Evolutionary conservation across 305 asterid genomes (phyloP).

Genomic region (Plantago rigida): DNA sequence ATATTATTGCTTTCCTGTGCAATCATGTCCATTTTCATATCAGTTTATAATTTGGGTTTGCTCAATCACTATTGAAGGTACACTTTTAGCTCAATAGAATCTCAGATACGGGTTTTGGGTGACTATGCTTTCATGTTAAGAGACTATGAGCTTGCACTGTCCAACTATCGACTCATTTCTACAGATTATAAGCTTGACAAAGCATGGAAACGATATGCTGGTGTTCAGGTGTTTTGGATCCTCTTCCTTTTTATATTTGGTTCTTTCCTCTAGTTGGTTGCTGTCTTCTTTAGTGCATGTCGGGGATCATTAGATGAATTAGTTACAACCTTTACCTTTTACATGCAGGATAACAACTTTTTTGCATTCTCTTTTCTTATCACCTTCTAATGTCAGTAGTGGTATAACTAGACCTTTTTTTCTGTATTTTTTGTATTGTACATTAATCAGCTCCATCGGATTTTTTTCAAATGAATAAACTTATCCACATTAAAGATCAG

Average conservation of each 20-base stretch:
- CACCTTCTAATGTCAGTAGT: too few species aligned
- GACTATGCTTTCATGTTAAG: slow-evolving; percentile 96
- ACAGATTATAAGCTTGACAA: slow-evolving; percentile 95
- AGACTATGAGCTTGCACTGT: slow-evolving; percentile 94
- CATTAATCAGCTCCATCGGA: too few species aligned
- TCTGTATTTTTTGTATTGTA: too few species aligned
- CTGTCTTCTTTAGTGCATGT: not conserved
- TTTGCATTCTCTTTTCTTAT: too few species aligned
- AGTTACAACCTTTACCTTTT: not conserved
- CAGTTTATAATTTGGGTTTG: slow-evolving; percentile 34
- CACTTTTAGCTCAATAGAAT: slow-evolving; percentile 85
- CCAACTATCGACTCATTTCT: slow-evolving; percentile 89
- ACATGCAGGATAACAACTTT: not conserved
- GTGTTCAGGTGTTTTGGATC: slow-evolving; percentile 65
- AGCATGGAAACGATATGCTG: slow-evolving; percentile 94
- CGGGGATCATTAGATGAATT: not conserved
- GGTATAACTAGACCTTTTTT: too few species aligned
- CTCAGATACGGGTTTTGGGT: slow-evolving; percentile 90
- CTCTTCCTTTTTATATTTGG: slow-evolving; percentile 1
- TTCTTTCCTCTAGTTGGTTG: slow-evolving; percentile 20
- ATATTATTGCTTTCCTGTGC: slow-evolving; percentile 22
- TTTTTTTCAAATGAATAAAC: too few species aligned
- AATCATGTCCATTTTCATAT: slow-evolving; percentile 21
- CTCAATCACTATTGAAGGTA: slow-evolving; percentile 56
- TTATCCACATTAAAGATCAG: too few species aligned